A percentile compares a stretch with the other conserved stretches of the same genome.
Conservation (phyloP, 805 yeast species). For the Saturnispora zaruensis region DNA sequence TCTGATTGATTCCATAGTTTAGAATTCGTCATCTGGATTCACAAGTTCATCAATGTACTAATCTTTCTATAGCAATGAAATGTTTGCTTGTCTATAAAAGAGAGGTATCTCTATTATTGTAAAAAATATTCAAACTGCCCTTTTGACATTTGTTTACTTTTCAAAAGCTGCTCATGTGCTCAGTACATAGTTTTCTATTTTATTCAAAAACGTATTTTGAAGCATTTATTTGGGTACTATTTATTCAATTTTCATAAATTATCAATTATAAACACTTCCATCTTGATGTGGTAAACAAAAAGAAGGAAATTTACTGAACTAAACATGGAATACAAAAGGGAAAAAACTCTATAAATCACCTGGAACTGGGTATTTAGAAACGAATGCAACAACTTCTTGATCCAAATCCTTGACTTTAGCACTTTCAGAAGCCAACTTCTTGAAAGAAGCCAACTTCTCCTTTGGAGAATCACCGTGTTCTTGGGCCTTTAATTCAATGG, state of each 20-base stretch:
- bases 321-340: not conserved
- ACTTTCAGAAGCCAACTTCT: conserved; percentile 56
- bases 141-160: not conserved
- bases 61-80: not conserved
- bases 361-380: conserved; percentile 74
- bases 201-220: too few species aligned
- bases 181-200: not conserved
- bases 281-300: not conserved
- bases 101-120: not conserved
- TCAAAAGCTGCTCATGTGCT: not conserved
- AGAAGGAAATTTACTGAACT: not conserved
- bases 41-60: not conserved
- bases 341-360: conserved; percentile 48
- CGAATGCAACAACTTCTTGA: conserved; percentile 66
- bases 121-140: not conserved
- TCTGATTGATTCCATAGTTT: not conserved
- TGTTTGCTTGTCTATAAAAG: not conserved
- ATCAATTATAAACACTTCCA: not conserved
- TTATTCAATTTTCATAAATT: not conserved
- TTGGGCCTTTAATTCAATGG: conserved; percentile 50
- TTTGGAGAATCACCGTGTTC: conserved; percentile 52
- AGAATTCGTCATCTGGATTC: not conserved
- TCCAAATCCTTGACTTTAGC: conserved; percentile 52
- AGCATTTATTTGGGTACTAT: not conserved
- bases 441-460: conserved; percentile 60